Evolutionary conservation across 768 basidiomycete genomes (phyloP).

Genomic region (Boletus subcaerulescens): DNA sequence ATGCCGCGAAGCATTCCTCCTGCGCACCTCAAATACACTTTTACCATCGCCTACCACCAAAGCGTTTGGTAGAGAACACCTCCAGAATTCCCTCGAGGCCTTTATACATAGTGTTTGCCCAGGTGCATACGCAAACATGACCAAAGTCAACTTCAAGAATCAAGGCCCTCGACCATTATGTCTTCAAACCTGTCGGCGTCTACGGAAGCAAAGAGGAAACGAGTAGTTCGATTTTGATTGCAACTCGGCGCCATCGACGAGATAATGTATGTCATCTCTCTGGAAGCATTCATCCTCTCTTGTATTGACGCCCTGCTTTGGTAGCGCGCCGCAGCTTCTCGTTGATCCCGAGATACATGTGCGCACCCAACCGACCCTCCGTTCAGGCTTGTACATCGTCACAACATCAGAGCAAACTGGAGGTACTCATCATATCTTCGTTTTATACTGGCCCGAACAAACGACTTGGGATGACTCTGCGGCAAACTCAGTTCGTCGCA

Average conservation of each 20-base stretch:
- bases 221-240: slow-evolving; percentile 45
- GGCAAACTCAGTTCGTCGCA: slow-evolving; percentile 41
- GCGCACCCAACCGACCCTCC: slow-evolving; percentile 14
- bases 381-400: slow-evolving; percentile 23
- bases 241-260: slow-evolving; percentile 37
- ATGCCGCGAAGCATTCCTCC: no score
- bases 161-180: slow-evolving; percentile 42
- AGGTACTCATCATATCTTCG: slow-evolving; percentile 34
- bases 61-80: no score
- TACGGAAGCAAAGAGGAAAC: slow-evolving; percentile 55
- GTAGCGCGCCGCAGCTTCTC: slow-evolving; percentile 16
- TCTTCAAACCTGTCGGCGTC: slow-evolving; percentile 50
- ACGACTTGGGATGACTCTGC: slow-evolving; percentile 56
- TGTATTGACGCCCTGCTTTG: background rate
- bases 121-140: slow-evolving; percentile 51
- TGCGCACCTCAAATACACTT: no score
- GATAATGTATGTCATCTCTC: slow-evolving; percentile 33
- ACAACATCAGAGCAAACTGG: background rate
- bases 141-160: slow-evolving; percentile 59
- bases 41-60: no score
- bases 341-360: slow-evolving; percentile 3
- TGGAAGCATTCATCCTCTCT: background rate
- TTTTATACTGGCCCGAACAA: slow-evolving; percentile 63
- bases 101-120: slow-evolving; percentile 50
- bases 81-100: slow-evolving; percentile 45